Base-by-base conservation (phyloP, 148 eudicot species). In the Vaccinium macrocarpon region DNA sequence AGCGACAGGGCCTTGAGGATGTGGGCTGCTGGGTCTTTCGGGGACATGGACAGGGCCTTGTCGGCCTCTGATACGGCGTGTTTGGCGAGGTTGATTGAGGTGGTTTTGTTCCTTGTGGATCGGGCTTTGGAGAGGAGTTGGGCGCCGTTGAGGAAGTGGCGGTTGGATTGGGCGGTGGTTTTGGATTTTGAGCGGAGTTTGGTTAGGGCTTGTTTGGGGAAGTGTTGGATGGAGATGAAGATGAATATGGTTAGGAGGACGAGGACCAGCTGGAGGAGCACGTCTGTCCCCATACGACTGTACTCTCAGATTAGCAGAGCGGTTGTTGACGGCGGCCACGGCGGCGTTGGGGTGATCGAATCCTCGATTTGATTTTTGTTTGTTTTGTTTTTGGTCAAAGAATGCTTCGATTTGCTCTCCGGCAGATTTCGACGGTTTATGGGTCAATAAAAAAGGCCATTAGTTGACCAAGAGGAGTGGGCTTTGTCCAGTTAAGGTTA, bases 111-210 rank as follows among this genome's bases (percentile, higher is more conserved):
- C 52, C 84, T 84, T 64, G 90, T 80, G 62, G 94, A 84, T 87
- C 91, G 85, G 53, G 98, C 95, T 46, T 92, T 93, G 82, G 92
- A 78, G 0, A 96, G 86, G 89, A 93, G 89, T n/a, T 94, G 93
- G 32, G 98, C 96, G 6, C 95, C 98, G 29, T 77, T 52, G 80
- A 92, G 80, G 91, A 94, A 94, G 93, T 94, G 98, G 86, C 93
- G 95, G 85, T 91, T 83, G 49, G 95, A 87, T 81, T 90, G 93
- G 89, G 87, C 56, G 64, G 83, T 82, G 87, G 92, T 78, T 66
- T 92, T 92, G 91, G 70, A 49, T 51, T 82, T 87, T 59, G 91
- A 73, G n/a, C 94, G 98, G 92, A 95, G 92, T 25, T 90, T 91
- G 71, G 93, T 73, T 59, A 92, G 86, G 89, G 91, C 88, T 59